Evolutionary conservation across 2,329 filamentous ascomycete genomes (phyloP), one percentile per base, ranked within the genome.

Genomic region (Thielaviopsis euricoi): DNA sequence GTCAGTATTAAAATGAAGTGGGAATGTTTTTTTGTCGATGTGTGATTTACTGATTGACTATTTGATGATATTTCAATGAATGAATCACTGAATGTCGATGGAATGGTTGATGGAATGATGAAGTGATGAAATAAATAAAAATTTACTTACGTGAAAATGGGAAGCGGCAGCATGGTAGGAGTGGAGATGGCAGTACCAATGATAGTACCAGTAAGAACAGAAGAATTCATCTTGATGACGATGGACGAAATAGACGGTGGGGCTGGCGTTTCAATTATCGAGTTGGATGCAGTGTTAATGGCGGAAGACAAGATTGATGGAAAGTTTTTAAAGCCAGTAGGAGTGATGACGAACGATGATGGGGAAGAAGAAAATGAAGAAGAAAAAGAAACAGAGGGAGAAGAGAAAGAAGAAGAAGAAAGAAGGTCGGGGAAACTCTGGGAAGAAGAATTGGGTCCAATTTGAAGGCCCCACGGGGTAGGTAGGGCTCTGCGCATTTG

Each of bases 161-260:
- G 55, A 37, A 57, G 23, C 6, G 48, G 53, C n/a, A 17, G 13
- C 19, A 56, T 55, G 43, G 19, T 37, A 13, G 50, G 26, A 6
- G 59, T 55, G 21, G 56, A 40, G 51, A 52, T 52, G 10, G 52
- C 56, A 19, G 59, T 59, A 25, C 60, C 53, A 33, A 43, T 48
- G 25, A 59, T 6, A 9, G 43, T 48, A 21, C 43, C 43, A 48
- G 43, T 19, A 2, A 48, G 56, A 40, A 53, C 55, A 40, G 60
- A 37, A 43, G 43, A 52, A 21, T 53, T 59, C 46, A 57, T 61
- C 12, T 52, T 60, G 37, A 58, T 56, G 50, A 33, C 57, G 50
- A 33, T 56, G 46, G 43, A 43, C n/a, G 49, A 43, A 57, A 56
- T 40, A n/a, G 52, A 26, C 21, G 56, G 29, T 6, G 33, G 48